Evolutionary conservation across 495 filamentous ascomycete species (phyloP).

Genomic region (Antarctomyces pellizariae): DNA sequence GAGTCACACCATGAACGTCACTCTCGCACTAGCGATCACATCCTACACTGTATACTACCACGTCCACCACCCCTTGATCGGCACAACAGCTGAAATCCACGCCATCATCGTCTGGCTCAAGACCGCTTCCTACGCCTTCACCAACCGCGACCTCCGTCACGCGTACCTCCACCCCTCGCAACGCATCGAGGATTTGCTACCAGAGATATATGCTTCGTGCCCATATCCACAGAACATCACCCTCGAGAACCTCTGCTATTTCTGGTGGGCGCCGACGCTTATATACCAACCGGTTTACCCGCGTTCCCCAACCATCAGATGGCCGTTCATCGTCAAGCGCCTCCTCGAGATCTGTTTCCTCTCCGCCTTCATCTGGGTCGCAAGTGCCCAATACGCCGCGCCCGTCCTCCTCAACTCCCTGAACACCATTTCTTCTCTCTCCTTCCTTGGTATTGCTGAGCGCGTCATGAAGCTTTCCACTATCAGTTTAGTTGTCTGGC

Average conservation of each 20-base stretch:
- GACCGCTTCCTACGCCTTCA: conserved; percentile 84
- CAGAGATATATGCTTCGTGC: conserved; percentile 57
- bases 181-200: conserved; percentile 33
- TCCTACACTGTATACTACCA: conserved; percentile 68
- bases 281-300: conserved; percentile 96
- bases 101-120: conserved; percentile 93
- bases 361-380: conserved; percentile 76
- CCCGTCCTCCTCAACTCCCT: conserved; percentile 76
- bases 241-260: conserved; percentile 65
- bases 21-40: conserved; percentile 57
- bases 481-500: conserved; percentile 83
- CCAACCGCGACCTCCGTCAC: conserved; percentile 83
- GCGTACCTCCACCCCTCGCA: conserved; percentile 51
- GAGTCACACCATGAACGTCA: conserved; percentile 61
- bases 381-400: conserved; percentile 76
- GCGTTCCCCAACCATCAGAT: conserved; percentile 49
- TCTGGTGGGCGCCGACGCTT: conserved; percentile 91
- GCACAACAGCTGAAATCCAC: conserved; percentile 73
- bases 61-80: conserved; percentile 83
- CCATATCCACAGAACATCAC: conserved; percentile 85
- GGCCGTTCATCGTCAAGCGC: conserved; percentile 68
- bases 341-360: conserved; percentile 51
- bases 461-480: conserved; percentile 85
- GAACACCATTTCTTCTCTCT: conserved; percentile 57
- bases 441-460: conserved; percentile 64